Evolutionary conservation across 2,329 filamentous ascomycete species (phyloP).

Genomic region (Colletotrichum cuscutae): DNA sequence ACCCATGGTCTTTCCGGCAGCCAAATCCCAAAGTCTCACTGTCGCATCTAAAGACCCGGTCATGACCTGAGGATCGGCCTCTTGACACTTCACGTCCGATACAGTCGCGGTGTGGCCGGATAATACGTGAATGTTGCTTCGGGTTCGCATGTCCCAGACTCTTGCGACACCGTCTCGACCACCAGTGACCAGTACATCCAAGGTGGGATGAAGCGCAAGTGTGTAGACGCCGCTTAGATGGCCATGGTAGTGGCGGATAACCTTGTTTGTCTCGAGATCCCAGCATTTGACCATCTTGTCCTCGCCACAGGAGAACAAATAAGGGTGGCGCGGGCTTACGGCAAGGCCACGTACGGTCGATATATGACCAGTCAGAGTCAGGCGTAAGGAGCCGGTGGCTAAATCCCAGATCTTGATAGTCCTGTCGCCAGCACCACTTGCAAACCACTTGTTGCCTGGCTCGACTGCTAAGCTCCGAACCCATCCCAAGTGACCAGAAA

Average conservation of each 20-base stretch:
- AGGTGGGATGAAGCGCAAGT: conserved; percentile 88
- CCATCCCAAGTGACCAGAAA: conserved; percentile 96
- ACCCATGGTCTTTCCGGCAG: conserved; percentile 95
- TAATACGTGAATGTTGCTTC: conserved; percentile 95
- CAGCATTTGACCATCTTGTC: conserved; percentile 99
- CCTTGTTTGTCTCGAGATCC: conserved; percentile 99
- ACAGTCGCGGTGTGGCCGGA: conserved; percentile 92
- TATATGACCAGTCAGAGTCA: conserved; percentile 94
- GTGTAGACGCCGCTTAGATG: conserved; percentile 97
- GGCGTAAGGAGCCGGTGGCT: conserved; percentile 82
- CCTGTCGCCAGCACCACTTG: conserved; percentile 91
- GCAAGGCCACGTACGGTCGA: conserved; percentile 92
- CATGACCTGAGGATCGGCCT: conserved; percentile 96
- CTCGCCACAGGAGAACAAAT: conserved; percentile 96
- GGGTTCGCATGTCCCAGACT: conserved; percentile 98
- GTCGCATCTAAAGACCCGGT: conserved; percentile 92
- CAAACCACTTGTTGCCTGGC: conserved; percentile 97
- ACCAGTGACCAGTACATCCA: conserved; percentile 94
- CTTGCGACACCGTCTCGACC: conserved; percentile 93
- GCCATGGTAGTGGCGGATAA: conserved; percentile 97
- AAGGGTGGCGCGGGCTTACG: conserved; percentile 92
- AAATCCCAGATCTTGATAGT: conserved; percentile 99
- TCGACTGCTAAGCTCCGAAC: conserved; percentile 90
- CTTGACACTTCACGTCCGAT: conserved; percentile 89
- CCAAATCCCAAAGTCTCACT: conserved; percentile 93